These are phyloP conservation scores for Aspergillus fumigatus DNA, from an alignment of 2,329 filamentous ascomycete genomes.

Conservation along the genomic window DNA sequence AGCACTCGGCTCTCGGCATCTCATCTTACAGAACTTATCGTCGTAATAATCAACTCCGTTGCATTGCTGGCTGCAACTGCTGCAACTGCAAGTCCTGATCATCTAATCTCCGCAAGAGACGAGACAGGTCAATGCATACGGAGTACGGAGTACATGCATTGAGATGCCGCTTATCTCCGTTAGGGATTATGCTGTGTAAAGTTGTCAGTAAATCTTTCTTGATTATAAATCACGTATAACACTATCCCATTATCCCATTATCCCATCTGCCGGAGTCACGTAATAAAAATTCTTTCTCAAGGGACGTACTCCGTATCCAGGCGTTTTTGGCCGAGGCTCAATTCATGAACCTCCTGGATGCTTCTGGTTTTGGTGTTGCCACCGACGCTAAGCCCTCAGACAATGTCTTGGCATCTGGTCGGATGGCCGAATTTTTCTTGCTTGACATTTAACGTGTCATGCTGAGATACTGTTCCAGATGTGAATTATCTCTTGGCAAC, in stretches of 20 bases:
- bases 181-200: not conserved
- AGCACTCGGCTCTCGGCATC: not conserved
- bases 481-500: not conserved
- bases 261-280: not conserved
- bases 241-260: too few species aligned
- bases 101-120: not conserved
- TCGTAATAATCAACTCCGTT: too few species aligned
- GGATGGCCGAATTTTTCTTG: not conserved
- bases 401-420: not conserved
- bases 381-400: not conserved
- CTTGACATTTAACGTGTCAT: not conserved
- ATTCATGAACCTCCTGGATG: not conserved
- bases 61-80: not conserved
- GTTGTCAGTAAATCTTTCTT: not conserved
- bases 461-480: not conserved
- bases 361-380: not conserved
- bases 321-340: not conserved
- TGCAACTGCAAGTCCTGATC: not conserved
- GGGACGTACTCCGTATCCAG: too few species aligned
- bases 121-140: too few species aligned
- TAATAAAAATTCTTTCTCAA: not conserved
- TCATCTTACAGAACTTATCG: not conserved
- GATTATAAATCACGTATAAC: not conserved
- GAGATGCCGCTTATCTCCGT: not conserved
- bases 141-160: too few species aligned